Evolutionary conservation across 192 early-diverging fungal genomes (phyloP), one percentile per base, ranked within the genome.

Genomic region (Umbelopsis sp.): DNA sequence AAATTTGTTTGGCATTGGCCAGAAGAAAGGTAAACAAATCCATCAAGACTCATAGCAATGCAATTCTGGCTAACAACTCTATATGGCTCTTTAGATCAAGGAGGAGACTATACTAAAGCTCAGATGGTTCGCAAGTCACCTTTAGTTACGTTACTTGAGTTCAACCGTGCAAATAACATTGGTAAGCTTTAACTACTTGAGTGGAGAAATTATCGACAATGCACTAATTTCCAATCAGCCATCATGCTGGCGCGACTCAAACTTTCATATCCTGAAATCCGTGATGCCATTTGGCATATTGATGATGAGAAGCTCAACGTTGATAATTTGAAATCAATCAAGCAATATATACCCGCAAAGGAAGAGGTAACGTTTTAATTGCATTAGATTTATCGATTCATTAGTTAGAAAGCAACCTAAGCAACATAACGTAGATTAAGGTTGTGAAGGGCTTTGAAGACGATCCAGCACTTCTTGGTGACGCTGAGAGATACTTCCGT

Each of bases 121-220:
- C 44, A 44, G 52, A 74, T 47, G 4, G 16, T 71, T 22, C 73
- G 79, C 21, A 85, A 83, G 65, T 69, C 74, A 38, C 71, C 72
- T 16, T 34, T 72, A n/a, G 66, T 80, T 29, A 87, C 82, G 20
- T 59, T 87, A 38, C 73, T 87, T 17, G 83, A 80, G 31, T 79
- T 82, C 44, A 87, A 77, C 68, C 81, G 86, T 1, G 84, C 86
- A 21, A 87, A 87, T 72, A 87, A 87, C 43, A 87, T 87, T 66
- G 83, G 83, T 81, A 78, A 71, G 65, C 17, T 66, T n/a, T 16
- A 31, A 25, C 25, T 22, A 10, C 17, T 44, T 3, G 4, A 38
- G 29, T 45, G 0, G 38, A 41, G 0, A n/a, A 31, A 62, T 32
- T 44, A 11, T 9, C 2, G 7, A 22, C 38, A 25, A 54, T 44